phyloP scores from a whole-genome alignment of 768 basidiomycete species.

The Lenzites betulinus region DNA sequence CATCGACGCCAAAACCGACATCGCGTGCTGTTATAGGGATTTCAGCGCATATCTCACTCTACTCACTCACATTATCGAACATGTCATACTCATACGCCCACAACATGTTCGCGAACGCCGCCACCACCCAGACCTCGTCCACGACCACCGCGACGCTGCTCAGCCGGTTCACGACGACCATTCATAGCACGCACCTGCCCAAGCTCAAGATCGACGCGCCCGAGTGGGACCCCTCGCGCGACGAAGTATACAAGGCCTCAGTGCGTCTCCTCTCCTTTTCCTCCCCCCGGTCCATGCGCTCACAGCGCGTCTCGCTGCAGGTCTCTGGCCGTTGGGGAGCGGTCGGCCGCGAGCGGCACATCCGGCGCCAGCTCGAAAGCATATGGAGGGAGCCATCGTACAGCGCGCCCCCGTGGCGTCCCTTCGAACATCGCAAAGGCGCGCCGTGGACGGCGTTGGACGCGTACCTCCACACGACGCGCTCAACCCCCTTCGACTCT shows the following conservation, averaged over 20 bases:
- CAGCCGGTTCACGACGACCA: not conserved
- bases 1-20: not conserved
- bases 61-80: not conserved
- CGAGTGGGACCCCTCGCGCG: conserved; percentile 7
- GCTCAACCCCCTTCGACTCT: not conserved
- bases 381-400: not conserved
- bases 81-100: not conserved
- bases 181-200: not conserved
- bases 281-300: not conserved
- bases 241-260: not conserved
- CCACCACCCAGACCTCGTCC: not conserved
- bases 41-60: not conserved
- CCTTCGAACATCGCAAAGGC: no score
- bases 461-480: not conserved
- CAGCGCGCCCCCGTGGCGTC: not conserved
- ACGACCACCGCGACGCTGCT: not conserved
- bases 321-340: not conserved
- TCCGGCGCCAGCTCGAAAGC: not conserved
- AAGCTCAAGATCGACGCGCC: not conserved
- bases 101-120: not conserved
- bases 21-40: not conserved
- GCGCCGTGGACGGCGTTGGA: not conserved
- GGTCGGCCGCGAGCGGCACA: not conserved
- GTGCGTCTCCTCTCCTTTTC: not conserved
- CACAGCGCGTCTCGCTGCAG: not conserved